These are phyloP conservation scores for Entrophospora sp. DNA, from an alignment of 192 early-diverging fungal species.

Conservation along the genomic window DNA sequence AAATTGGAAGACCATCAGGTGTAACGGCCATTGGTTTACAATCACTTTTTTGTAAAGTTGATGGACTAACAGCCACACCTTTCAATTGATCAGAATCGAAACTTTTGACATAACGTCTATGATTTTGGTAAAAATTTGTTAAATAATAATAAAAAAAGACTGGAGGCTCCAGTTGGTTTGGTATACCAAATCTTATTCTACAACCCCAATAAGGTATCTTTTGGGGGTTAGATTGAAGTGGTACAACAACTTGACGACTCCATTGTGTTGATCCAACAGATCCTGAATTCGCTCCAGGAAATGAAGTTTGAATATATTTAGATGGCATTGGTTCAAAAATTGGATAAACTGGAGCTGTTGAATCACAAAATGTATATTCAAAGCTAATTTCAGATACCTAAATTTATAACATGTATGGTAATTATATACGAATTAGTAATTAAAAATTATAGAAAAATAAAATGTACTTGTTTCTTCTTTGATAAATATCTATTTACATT, in stretches of 20 bases:
- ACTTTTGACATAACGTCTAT: constrained; percentile 89
- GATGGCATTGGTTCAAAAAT: not conserved
- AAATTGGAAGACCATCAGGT: constrained; percentile 50
- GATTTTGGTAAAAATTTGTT: constrained; percentile 99
- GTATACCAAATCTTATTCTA: constrained; percentile 64
- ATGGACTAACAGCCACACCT: constrained; percentile 43
- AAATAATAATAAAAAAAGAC: constrained; percentile 93
- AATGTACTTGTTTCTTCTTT: not conserved
- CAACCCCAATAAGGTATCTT: too few relatives aligned
- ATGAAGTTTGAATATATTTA: not conserved
- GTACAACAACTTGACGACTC: not conserved
- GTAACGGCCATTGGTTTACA: constrained; percentile 51
- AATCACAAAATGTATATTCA: constrained; percentile 83
- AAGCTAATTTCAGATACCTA: constrained; percentile 79
- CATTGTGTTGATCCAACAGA: not conserved
- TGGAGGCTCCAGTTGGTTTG: constrained; percentile 54
- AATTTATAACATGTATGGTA: too few relatives aligned
- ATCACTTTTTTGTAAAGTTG: constrained; percentile 35
- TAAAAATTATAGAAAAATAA: not conserved
- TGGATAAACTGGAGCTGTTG: not conserved
- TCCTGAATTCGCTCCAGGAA: not conserved
- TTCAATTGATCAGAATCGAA: constrained; percentile 75
- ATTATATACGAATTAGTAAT: too few relatives aligned
- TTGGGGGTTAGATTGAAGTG: not conserved
- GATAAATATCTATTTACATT: not conserved